Base-by-base conservation (phyloP, 495 filamentous ascomycete genomes). In the Aspergillus cristatus region DNA sequence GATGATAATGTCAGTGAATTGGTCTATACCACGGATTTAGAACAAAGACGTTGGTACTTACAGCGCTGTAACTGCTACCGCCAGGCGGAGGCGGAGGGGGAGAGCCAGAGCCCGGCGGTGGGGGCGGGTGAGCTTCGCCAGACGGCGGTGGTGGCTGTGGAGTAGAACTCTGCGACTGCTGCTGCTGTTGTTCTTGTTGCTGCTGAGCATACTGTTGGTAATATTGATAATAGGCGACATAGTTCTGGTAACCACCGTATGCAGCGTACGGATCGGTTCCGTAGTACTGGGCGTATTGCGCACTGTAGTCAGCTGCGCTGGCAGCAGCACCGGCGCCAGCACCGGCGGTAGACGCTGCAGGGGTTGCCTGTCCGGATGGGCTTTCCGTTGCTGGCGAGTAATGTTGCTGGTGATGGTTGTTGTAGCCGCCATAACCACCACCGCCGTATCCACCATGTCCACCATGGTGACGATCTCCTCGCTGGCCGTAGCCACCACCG, bases 251-350 rank as follows among this genome's bases (percentile, higher is more conserved):
- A 17, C 91, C 91, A 40, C 91, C 91, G 43, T 93, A 96, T 18
- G 84, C 80, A 3, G 86, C 87, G 55, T 96, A 98, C 0, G 90
- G 90, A 46, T 98, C 91, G 26, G 74, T 67, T 48, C 63, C 65
- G 41, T 87, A 86, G 46, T 90, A 89, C 60, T 88, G 84, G 3
- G 86, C 84, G 57, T 94, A 94, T 38, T 87, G 82, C 16, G 84
- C 80, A 32, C 74, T 75, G 55, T 93, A 93, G 47, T 77, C 69
- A 2, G 20, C 20, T 66, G 64, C 42, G 26, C 48, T 61, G 25
- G 41, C 71, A 16, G 57, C 58, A 30, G 55, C 58, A 34, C 68
- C 53, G 28, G 73, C 62, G n/a, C n/a, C n/a, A 4, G 58, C 60
- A 7, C 54, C 49, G n/a, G 55, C 39, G 22, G 55, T 57, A n/a